phyloP scores from a whole-genome alignment of 108 stramenopile genomes.

The Cyclotella kingstonii region DNA sequence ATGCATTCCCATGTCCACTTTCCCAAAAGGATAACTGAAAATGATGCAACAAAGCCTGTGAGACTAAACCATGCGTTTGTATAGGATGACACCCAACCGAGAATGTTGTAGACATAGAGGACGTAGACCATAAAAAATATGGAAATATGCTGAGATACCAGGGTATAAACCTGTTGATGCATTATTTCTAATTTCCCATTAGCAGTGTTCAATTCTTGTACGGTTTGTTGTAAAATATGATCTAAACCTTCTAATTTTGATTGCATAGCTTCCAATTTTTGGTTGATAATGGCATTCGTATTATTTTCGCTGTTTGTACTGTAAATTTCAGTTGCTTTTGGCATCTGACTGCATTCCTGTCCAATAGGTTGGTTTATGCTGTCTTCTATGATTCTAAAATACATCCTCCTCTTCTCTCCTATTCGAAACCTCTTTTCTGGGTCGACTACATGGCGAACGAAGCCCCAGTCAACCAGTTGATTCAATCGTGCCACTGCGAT shows the following conservation, averaged over 20 bases:
- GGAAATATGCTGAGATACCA: slow-evolving; percentile 30
- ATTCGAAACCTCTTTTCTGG: slow-evolving; percentile 27
- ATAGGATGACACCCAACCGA: slow-evolving; percentile 1
- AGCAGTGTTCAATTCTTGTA: slow-evolving; percentile 27
- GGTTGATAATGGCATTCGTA: not conserved
- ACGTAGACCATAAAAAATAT: slow-evolving; percentile 14
- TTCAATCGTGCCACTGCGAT: slow-evolving; percentile 34
- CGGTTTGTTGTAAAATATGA: slow-evolving; percentile 33
- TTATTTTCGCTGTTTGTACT: not conserved
- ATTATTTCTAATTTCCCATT: slow-evolving; percentile 38
- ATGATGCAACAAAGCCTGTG: slow-evolving; percentile 2
- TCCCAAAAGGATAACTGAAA: slow-evolving; percentile 4
- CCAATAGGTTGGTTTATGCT: not conserved
- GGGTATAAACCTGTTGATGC: slow-evolving; percentile 23
- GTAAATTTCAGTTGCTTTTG: not conserved
- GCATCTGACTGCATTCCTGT: not conserved
- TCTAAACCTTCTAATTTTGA: slow-evolving; percentile 27
- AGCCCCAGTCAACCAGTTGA: slow-evolving; percentile 28
- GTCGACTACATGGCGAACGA: slow-evolving; percentile 37
- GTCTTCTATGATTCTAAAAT: slow-evolving; percentile 31
- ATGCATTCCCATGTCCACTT: slow-evolving; percentile 8
- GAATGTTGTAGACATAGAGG: slow-evolving; percentile 11
- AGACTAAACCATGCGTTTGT: slow-evolving; percentile 12
- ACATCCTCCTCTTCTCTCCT: slow-evolving; percentile 27
- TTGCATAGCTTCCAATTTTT: slow-evolving; percentile 16